A percentile compares a stretch with the other conserved stretches of the same genome.
These are phyloP conservation scores for Durusdinium trenchii DNA, from an alignment of 73 alveolate species.

Conservation along the genomic window DNA sequence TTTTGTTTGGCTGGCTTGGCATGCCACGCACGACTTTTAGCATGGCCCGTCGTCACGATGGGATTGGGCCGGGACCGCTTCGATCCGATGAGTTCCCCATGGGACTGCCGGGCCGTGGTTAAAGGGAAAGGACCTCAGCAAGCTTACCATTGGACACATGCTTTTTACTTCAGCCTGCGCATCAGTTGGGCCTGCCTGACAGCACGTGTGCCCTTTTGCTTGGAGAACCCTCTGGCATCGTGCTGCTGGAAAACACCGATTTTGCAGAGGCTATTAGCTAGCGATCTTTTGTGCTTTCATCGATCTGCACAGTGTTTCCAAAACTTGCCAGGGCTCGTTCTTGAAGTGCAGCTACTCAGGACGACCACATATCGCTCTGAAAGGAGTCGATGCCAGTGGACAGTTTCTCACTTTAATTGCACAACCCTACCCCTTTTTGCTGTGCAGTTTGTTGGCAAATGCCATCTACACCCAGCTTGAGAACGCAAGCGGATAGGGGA, in stretches of 20 bases:
- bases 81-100: not conserved
- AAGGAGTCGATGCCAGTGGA: not conserved
- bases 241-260: not conserved
- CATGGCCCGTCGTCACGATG: not conserved
- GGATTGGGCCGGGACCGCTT: not conserved
- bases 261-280: not conserved
- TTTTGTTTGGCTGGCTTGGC: not conserved
- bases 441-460: not conserved
- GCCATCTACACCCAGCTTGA: not conserved
- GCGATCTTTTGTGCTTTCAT: not conserved
- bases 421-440: not conserved
- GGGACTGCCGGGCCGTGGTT: not conserved
- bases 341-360: not conserved
- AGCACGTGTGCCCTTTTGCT: not conserved
- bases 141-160: not conserved
- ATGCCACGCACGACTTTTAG: conserved; percentile 9
- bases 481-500: conserved; percentile 24
- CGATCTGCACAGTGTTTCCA: not conserved
- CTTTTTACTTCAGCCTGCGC: not conserved
- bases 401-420: not conserved
- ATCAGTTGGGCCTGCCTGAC: not conserved
- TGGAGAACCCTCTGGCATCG: not conserved
- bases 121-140: not conserved
- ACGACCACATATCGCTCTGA: not conserved
- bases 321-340: not conserved